Evolutionary conservation across 305 asterid species (phyloP).

Genomic region (Fraxinus nigra): DNA sequence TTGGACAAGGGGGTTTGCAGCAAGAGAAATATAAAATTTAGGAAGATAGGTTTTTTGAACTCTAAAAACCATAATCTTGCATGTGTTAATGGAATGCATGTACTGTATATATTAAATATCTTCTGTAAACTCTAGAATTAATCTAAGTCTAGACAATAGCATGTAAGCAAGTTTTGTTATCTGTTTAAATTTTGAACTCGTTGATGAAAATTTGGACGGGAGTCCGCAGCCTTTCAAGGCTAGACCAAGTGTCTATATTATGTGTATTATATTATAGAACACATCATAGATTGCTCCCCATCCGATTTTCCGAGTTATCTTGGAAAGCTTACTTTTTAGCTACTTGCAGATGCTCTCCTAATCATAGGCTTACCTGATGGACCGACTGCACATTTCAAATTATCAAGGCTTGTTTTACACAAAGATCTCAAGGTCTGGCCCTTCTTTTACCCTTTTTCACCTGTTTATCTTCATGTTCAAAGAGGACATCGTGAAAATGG

Average conservation of each 20-base stretch:
- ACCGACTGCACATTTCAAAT: slow-evolving; percentile 95
- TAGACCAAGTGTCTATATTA: not conserved
- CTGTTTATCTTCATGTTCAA: not conserved
- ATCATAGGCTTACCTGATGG: slow-evolving; percentile 84
- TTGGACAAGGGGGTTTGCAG: not conserved
- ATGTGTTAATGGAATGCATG: not conserved
- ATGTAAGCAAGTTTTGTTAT: not conserved
- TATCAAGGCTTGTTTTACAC: slow-evolving; percentile 68
- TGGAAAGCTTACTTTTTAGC: slow-evolving; percentile 11
- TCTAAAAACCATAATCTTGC: not conserved
- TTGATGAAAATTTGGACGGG: not conserved
- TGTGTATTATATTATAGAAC: not conserved
- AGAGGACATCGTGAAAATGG: not conserved
- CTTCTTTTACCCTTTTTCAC: not conserved
- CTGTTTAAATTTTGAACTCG: not conserved
- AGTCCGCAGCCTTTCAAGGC: not conserved
- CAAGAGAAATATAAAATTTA: not conserved
- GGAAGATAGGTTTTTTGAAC: not conserved
- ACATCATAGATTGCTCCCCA: not conserved
- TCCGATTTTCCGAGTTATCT: not conserved
- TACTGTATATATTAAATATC: not conserved
- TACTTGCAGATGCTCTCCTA: slow-evolving; percentile 73
- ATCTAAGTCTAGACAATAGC: not conserved
- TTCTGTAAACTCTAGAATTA: not conserved
- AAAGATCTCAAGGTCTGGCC: slow-evolving; percentile 75